Conservation (phyloP, 73 alveolate genomes). For the Stentor roeselii region DNA sequence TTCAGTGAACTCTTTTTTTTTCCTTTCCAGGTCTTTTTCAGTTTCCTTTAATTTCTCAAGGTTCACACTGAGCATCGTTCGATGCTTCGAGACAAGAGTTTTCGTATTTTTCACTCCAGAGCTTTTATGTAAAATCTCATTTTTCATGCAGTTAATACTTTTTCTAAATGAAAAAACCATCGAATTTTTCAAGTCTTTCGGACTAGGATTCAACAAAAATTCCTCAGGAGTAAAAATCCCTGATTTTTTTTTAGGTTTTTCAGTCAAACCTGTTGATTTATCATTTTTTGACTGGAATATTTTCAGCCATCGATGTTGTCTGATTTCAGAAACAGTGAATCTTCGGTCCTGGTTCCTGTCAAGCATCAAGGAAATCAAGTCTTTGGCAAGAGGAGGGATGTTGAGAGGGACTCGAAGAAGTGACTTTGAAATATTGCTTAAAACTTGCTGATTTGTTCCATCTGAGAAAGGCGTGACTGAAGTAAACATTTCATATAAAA, state of each 20-base stretch:
- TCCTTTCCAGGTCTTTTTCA: not conserved
- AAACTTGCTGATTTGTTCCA: conserved; percentile 27
- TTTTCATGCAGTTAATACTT: not conserved
- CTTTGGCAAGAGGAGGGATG: conserved; percentile 79
- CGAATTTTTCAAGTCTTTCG: not conserved
- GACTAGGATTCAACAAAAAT: not conserved
- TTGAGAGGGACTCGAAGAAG: conserved; percentile 75
- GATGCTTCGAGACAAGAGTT: not conserved
- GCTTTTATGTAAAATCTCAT: too few relatives aligned
- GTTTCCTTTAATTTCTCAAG: not conserved
- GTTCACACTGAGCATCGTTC: not conserved
- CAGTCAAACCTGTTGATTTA: not conserved
- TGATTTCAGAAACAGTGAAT: not conserved
- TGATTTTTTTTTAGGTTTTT: too few relatives aligned
- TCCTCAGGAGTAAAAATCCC: too few relatives aligned
- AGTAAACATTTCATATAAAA: conserved; percentile 57
- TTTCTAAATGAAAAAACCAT: not conserved
- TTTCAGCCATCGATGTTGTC: conserved; percentile 1
- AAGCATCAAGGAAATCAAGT: conserved; percentile 43
- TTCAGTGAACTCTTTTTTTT: too few relatives aligned
- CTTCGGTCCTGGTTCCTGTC: not conserved
- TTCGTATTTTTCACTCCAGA: not conserved
- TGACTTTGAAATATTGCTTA: conserved; percentile 36
- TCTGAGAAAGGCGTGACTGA: conserved; percentile 50
- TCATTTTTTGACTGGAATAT: not conserved